These are phyloP conservation scores for Butyriboletus loyo DNA, from an alignment of 768 basidiomycete genomes.

Conservation along the genomic window DNA sequence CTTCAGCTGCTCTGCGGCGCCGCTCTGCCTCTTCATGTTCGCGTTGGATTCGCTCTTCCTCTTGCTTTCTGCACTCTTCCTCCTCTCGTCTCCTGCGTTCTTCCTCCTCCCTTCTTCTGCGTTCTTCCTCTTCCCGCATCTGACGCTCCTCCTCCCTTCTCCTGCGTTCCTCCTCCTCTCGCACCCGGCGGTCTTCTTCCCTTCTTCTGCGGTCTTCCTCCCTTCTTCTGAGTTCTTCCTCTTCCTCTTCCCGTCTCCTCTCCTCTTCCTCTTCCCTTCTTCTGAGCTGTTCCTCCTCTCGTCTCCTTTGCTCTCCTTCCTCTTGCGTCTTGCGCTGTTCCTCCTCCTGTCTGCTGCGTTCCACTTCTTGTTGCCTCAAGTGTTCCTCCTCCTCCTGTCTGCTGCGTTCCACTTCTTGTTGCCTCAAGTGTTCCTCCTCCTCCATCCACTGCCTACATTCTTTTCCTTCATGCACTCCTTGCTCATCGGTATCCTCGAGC, in stretches of 20 bases:
- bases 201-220: slow-evolving; percentile 30
- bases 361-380: slow-evolving; percentile 17
- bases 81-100: slow-evolving; percentile 14
- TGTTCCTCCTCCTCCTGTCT: slow-evolving; percentile 15
- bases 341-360: slow-evolving; percentile 24
- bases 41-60: slow-evolving; percentile 35
- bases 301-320: slow-evolving; percentile 10
- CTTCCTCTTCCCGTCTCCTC: slow-evolving; percentile 38
- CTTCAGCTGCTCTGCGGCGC: slow-evolving; percentile 44
- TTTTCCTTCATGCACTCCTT: background rate
- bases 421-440: slow-evolving; percentile 3
- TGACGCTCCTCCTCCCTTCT: background rate
- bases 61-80: slow-evolving; percentile 37
- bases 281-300: background rate
- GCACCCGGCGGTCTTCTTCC: slow-evolving; percentile 12
- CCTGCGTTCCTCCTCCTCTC: slow-evolving; percentile 24
- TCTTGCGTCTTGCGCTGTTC: slow-evolving; percentile 4
- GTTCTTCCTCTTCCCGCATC: background rate
- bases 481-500: background rate
- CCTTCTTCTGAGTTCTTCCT: slow-evolving; percentile 41
- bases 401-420: slow-evolving; percentile 6
- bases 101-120: slow-evolving; percentile 20
- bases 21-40: slow-evolving; percentile 49
- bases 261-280: slow-evolving; percentile 39
- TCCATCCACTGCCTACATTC: background rate